Base-by-base conservation (phyloP, 202 grass and related monocot genomes). In the Schoenoplectus tabernaemontani region DNA sequence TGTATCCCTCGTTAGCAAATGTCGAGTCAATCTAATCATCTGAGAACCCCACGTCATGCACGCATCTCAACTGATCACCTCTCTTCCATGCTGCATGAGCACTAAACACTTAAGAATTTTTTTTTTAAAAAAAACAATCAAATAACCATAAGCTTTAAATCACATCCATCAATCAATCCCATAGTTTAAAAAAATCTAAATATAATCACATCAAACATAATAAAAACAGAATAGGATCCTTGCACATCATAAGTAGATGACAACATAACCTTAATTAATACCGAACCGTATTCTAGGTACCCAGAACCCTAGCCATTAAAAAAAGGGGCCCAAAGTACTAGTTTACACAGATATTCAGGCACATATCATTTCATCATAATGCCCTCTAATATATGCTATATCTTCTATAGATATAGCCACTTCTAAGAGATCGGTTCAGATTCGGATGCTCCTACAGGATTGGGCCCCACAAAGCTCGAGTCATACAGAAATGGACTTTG, bases 401-500 rank as follows among this genome's bases (percentile, higher is more conserved):
- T 42, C 59, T 37, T 50, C 12, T 30, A 74, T 80, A 16, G 54
- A 65, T 57, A 46, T 42, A 80, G 26, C 0, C n/a, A 83, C 58
- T 59, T 76, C 74, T 84, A 78, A 68, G 46, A 85, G 78, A 89
- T 78, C 70, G 87, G 54, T 43, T 34, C 70, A 32, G 91, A 85
- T 68, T 83, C 87, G 22, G 85, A 87, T 87, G 44, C 89, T 90
- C 60, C 88, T 78, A 47, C 61, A 58, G 76, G 38, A 67, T 61
- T 64, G 37, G 54, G 72, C 17, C 76, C 86, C 76, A 87, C 22
- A 75, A 61, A 87, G 60, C 64, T 87, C 79, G 75, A 46, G 84
- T 87, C 88, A 87, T 92, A 92, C 51, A 90, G 50, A 76, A 85
- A 74, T 39, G 88, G 59, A 46, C 81, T 77, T 86, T 85, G 89